phyloP scores from a whole-genome alignment of 768 basidiomycete species.

The Dacryopinax spathularia region DNA sequence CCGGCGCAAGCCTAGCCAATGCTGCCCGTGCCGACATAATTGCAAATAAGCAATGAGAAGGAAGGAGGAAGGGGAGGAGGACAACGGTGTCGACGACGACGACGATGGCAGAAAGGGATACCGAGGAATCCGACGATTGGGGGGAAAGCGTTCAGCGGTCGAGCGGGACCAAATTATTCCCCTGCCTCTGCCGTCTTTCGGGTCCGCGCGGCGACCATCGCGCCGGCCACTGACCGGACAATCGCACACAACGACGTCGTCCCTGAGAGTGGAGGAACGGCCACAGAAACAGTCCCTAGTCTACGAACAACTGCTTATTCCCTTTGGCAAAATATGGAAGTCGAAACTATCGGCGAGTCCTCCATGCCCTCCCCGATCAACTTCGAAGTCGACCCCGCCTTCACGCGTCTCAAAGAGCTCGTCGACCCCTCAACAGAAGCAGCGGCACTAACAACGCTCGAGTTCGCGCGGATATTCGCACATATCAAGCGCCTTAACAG shows the following conservation, averaged over 20 bases:
- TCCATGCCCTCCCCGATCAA: not conserved
- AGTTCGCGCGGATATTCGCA: constrained; percentile 35
- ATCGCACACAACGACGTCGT: not conserved
- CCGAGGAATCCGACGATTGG: constrained; percentile 2
- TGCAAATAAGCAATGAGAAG: not conserved
- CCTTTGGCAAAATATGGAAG: not conserved
- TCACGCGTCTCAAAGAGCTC: not conserved
- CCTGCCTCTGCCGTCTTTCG: too few relatives aligned
- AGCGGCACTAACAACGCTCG: not conserved
- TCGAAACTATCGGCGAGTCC: not conserved
- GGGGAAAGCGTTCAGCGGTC: too few relatives aligned
- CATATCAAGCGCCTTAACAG: constrained; percentile 70
- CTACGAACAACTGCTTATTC: not conserved
- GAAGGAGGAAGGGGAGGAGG: not conserved
- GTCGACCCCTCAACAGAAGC: not conserved
- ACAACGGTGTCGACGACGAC: not conserved
- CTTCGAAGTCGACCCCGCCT: not conserved
- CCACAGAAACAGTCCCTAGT: not conserved
- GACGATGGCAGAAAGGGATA: not conserved
- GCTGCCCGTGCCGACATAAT: not conserved
- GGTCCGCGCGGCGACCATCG: not conserved
- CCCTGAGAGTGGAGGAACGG: not conserved
- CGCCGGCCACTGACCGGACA: not conserved
- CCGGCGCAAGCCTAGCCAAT: not conserved
- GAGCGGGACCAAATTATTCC: not conserved